Evolutionary conservation across 768 basidiomycete species (phyloP), one percentile per base, ranked within the genome.

Genomic region (Peribolospora kevripleyi): DNA sequence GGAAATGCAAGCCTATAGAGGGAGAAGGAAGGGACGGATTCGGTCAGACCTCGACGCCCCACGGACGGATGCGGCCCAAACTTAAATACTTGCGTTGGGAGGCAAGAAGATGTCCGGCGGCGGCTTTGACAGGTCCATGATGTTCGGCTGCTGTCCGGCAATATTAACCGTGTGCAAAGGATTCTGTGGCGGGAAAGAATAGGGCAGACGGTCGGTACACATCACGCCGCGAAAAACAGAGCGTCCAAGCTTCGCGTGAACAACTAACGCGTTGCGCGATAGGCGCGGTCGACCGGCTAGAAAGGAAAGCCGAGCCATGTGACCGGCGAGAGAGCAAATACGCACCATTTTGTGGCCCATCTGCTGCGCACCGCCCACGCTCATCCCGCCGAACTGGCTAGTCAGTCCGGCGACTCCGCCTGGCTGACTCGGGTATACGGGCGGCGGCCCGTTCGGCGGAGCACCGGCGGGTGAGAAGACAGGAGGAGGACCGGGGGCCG

Each of bases 71-170:
- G 37, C 43, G 48, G 52, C n/a, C 3, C 53, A 41, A 39, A 53
- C 10, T 11, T 8, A 43, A 8, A 10, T 42, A 57, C 67, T 53
- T 42, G 71, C 73, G 59, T 82, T 82, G 7, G 86, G 81, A 2
- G 91, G 90, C 2, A 97, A 72, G 36, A 81, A 74, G 55, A 91
- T 90, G 57, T 86, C 84, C 4, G 93, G 93, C 0, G 90, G 88
- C 0, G 81, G 80, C 42, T 74, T 71, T 47, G 75, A 71, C 48
- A 98, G 71, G 58, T 86, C 87, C 50, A 77, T 75, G 3, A 91
- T 88, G 65, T 97, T 87, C 38, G 90, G 84, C 41, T 87, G 86
- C 43, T 83, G 79, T 3, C 86, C 85, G 65, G 97, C 78, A 50
- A 98, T 75, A 71, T 97, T 97, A 57, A 84, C 76, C 1, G 87